phyloP scores from a whole-genome alignment of 164 flowering plant species.

The Aristolochia contorta region DNA sequence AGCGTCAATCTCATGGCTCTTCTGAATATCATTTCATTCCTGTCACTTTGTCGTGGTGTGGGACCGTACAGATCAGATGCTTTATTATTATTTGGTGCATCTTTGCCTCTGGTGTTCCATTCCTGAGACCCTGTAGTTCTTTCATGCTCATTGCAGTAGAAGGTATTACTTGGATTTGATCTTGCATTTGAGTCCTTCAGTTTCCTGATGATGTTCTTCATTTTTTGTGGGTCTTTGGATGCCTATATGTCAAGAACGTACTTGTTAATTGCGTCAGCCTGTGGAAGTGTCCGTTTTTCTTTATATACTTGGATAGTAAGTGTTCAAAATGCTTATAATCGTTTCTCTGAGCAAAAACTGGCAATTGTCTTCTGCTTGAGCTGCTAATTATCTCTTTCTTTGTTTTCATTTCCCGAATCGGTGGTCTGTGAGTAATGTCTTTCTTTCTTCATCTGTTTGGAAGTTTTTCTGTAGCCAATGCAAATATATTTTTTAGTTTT shows the following conservation, averaged over 20 bases:
- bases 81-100: slow-evolving; percentile 3
- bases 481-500: no score
- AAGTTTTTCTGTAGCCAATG: no score
- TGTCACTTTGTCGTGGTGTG: slow-evolving; percentile 9
- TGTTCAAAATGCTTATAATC: no score
- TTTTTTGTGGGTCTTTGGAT: background rate
- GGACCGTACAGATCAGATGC: slow-evolving; percentile 3
- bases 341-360: no score
- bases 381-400: no score
- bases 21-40: slow-evolving; percentile 6
- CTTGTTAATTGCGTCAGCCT: background rate
- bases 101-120: slow-evolving; percentile 3
- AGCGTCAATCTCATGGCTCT: slow-evolving; percentile 2
- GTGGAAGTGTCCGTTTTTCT: background rate
- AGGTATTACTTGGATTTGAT: slow-evolving; percentile 3
- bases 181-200: background rate
- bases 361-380: no score
- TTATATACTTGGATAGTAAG: background rate
- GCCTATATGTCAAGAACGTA: background rate
- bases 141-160: background rate
- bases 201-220: background rate
- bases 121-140: background rate
- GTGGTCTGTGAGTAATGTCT: no score
- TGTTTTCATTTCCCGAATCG: no score
- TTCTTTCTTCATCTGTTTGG: no score